Evolutionary conservation across 176 grass and related monocot species (phyloP).

Genomic region (Oryza glumipatula): DNA sequence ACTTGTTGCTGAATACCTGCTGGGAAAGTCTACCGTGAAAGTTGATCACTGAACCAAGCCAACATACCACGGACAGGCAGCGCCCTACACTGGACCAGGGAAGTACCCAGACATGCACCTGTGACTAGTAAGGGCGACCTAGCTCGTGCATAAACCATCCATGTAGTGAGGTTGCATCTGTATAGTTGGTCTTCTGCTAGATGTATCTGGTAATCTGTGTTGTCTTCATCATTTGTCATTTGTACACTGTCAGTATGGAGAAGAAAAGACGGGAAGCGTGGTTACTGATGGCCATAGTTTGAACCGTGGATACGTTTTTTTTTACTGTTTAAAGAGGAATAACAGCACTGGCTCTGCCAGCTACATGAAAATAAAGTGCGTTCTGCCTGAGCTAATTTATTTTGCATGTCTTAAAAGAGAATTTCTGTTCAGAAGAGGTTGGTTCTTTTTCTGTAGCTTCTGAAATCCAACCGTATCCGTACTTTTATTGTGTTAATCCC

Average conservation of each 20-base stretch:
- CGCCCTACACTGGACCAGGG: slow-evolving; percentile 38
- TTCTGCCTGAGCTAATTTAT: not conserved
- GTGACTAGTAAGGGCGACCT: slow-evolving; percentile 13
- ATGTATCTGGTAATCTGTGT: not conserved
- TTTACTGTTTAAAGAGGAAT: not conserved
- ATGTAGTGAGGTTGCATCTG: slow-evolving; percentile 22
- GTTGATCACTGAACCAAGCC: slow-evolving; percentile 11
- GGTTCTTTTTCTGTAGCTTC: not conserved
- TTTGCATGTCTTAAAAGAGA: not conserved
- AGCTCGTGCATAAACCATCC: not conserved
- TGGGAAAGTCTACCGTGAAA: not conserved
- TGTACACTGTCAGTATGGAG: not conserved
- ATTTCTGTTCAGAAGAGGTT: not conserved
- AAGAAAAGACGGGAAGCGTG: not conserved
- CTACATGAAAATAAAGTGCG: not conserved
- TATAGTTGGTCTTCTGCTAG: slow-evolving; percentile 18
- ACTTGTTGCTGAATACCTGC: slow-evolving; percentile 24
- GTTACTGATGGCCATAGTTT: not conserved
- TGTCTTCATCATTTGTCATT: slow-evolving; percentile 12
- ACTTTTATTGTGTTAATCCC: too few relatives aligned
- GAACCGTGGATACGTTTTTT: not conserved
- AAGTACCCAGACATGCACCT: slow-evolving; percentile 43
- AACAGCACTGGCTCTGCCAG: not conserved
- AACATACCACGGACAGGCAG: not conserved
- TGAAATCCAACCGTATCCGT: too few relatives aligned